Evolutionary conservation across 441 rosid genomes (phyloP).

Genomic region (Bruguiera hainesii): DNA sequence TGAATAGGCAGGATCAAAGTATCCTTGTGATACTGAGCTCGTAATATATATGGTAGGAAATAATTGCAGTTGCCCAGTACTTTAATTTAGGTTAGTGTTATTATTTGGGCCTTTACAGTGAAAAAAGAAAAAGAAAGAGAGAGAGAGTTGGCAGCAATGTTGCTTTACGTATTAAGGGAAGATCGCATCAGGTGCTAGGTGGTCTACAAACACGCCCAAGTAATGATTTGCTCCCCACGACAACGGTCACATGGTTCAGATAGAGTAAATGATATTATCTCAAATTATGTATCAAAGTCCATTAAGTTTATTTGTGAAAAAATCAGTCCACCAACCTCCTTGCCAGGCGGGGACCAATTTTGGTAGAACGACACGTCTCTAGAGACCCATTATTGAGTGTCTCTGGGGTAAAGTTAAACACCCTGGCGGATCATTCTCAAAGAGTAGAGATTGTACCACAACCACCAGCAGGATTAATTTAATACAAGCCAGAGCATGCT

Average conservation of each 20-base stretch:
- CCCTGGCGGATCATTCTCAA: slow-evolving; percentile 8
- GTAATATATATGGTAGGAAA: too few species aligned
- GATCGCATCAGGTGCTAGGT: neutral
- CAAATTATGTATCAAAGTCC: neutral
- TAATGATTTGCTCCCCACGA: slow-evolving; percentile 30
- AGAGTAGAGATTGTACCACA: neutral
- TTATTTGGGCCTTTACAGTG: too few species aligned
- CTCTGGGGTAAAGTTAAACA: slow-evolving; percentile 14
- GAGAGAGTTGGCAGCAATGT: too few species aligned
- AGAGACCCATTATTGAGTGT: slow-evolving; percentile 10
- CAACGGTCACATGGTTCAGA: slow-evolving; percentile 27
- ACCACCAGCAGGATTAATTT: too few species aligned
- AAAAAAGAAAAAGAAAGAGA: too few species aligned
- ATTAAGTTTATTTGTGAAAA: neutral
- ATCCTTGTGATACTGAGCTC: too few species aligned
- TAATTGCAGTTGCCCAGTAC: too few species aligned
- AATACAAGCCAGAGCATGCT: neutral
- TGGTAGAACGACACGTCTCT: slow-evolving; percentile 19
- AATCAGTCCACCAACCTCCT: neutral
- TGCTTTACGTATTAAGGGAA: too few species aligned
- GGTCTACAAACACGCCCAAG: slow-evolving; percentile 18
- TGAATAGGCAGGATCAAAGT: too few species aligned
- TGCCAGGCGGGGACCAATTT: slow-evolving; percentile 24
- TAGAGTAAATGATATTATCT: slow-evolving; percentile 20
- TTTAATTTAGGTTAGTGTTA: too few species aligned